Evolutionary conservation across 305 asterid genomes (phyloP), one percentile per base, ranked within the genome.

Genomic region (Fraxinus angustifolia): DNA sequence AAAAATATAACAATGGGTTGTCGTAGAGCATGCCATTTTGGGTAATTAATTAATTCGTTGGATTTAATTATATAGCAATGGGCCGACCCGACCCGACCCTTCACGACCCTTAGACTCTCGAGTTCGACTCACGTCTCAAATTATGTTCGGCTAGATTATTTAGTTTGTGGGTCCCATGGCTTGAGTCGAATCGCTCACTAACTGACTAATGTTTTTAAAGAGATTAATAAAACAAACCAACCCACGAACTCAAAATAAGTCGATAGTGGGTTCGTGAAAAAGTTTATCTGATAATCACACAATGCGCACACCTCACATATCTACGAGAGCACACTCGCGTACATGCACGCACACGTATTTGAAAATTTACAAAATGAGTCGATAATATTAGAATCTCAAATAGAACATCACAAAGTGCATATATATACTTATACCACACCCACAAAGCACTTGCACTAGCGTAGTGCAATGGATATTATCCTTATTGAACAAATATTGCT

Each of bases 341-440:
- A 3, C 60, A 50, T 50, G 28, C 68, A 19, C 10, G 31, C 70
- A 7, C 2, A 7, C 68, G 6, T 26, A 7, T 62, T 62, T 23
- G 72, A 23, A 14, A 12, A 76, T n/a, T 76, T 70, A 73, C 82
- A 83, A 83, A 26, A 38, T 23, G 26, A 21, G 60, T 36, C 78
- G 36, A 26, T 45, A 33, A 45, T 33, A 33, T 67, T 53, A 75
- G 45, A 76, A 76, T 82, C 45, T 28, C 62, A 48, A 48, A 62
- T 21, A 19, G 19, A 68, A 30, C 21, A 60, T 45, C 3, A 50
- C 53, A 70, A 6, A 68, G 56, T 67, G 84, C 73, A 45, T 42
- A 34, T 34, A 75, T 2, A 53, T 53, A 53, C 73, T 72, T 42
- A 3, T 42, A 42, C 53, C 78, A 58, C 62, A 60, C 72, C 50